These are phyloP conservation scores for Blakeslea trispora DNA, from an alignment of 371 early-diverging fungal species.

Conservation along the genomic window DNA sequence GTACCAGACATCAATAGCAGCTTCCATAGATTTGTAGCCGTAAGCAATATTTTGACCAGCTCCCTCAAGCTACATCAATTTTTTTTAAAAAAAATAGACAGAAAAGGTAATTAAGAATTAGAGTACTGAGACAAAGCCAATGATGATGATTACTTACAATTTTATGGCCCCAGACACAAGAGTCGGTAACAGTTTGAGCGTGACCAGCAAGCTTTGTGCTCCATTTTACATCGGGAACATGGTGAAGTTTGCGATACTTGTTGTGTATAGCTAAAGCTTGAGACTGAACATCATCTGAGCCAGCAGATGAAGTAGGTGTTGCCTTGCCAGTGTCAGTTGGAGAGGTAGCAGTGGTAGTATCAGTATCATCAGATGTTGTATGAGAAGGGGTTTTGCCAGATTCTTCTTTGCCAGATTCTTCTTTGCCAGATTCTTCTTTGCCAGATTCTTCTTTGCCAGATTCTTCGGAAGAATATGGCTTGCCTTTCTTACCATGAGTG, in stretches of 20 bases:
- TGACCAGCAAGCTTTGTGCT: conserved; percentile 36
- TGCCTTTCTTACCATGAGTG: too few relatives aligned
- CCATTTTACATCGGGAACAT: conserved; percentile 48
- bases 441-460: too few relatives aligned
- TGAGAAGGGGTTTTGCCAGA: too few relatives aligned
- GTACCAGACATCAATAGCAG: conserved; percentile 38
- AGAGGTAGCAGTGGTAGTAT: neutral
- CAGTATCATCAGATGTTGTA: too few relatives aligned
- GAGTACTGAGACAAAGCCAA: neutral
- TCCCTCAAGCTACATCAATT: conserved; percentile 12
- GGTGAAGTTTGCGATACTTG: conserved; percentile 45
- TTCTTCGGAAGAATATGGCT: too few relatives aligned
- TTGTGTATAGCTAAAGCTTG: conserved; percentile 44
- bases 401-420: too few relatives aligned
- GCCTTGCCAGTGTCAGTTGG: neutral
- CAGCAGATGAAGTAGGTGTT: neutral
- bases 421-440: too few relatives aligned
- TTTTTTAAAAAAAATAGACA: too few relatives aligned
- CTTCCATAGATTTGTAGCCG: conserved; percentile 32
- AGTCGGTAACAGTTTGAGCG: conserved; percentile 44
- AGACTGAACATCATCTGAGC: neutral
- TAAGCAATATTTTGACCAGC: conserved; percentile 49
- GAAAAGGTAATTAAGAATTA: neutral
- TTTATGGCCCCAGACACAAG: conserved; percentile 48
- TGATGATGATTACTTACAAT: conserved; percentile 13